Percentiles rank a stretch among this genome's conserved stretches.
Conservation (phyloP, 192 early-diverging fungal genomes). For the Pilaira anomala region DNA sequence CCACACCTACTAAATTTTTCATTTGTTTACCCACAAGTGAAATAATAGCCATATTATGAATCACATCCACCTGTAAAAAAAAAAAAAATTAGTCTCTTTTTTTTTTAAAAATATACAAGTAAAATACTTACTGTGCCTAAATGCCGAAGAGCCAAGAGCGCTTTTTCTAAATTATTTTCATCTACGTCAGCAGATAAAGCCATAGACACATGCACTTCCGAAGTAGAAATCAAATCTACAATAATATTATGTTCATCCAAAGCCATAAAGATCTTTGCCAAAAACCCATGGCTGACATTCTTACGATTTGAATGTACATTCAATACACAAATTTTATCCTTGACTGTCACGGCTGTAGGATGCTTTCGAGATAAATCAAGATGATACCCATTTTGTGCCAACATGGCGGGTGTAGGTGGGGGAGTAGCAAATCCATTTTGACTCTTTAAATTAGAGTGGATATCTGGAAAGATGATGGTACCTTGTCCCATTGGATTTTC, state of each 20-base stretch:
- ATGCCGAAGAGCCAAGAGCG: conserved; percentile 64
- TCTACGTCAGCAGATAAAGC: conserved; percentile 51
- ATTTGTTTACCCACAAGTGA: conserved; percentile 88
- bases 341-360: conserved; percentile 90
- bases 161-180: conserved; percentile 53
- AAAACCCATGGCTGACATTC: conserved; percentile 85
- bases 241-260: conserved; percentile 78
- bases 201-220: conserved; percentile 82
- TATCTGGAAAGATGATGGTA: conserved; percentile 82
- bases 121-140: conserved; percentile 69
- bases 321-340: conserved; percentile 83
- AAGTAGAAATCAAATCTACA: conserved; percentile 83
- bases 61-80: conserved; percentile 40
- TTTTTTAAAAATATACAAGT: not conserved
- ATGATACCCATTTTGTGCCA: conserved; percentile 59
- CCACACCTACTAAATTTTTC: conserved; percentile 86
- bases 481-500: conserved; percentile 81
- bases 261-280: conserved; percentile 82
- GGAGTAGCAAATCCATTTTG: conserved; percentile 27
- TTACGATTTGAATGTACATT: conserved; percentile 92
- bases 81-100: not conserved
- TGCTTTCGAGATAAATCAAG: conserved; percentile 57
- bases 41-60: conserved; percentile 80
- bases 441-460: not conserved
- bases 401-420: conserved; percentile 45